phyloP scores from a whole-genome alignment of 2,329 filamentous ascomycete species.

The Aspergillus calidoustus region DNA sequence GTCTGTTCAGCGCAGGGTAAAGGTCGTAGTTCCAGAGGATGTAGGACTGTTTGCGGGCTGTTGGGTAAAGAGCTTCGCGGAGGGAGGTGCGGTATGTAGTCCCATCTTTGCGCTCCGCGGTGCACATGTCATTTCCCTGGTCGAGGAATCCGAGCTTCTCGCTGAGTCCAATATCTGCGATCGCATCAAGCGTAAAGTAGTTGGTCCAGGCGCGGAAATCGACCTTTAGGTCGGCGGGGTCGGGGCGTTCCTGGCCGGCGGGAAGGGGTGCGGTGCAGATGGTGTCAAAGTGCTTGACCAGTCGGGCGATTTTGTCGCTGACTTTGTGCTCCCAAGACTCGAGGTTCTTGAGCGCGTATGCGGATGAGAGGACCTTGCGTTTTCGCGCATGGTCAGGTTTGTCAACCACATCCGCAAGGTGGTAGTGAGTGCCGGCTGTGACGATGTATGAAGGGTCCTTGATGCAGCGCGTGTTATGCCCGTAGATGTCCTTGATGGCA shows the following conservation, averaged over 20 bases:
- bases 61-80: constrained; percentile 58
- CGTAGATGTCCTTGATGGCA: constrained; percentile 59
- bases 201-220: constrained; percentile 59
- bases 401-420: constrained; percentile 59
- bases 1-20: constrained; percentile 54
- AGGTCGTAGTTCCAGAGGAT: constrained; percentile 49
- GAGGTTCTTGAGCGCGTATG: constrained; percentile 59
- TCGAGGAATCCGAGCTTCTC: constrained; percentile 59
- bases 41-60: constrained; percentile 55
- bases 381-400: constrained; percentile 58
- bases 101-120: constrained; percentile 52
- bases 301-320: constrained; percentile 54
- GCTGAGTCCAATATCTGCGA: constrained; percentile 60
- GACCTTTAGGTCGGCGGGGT: constrained; percentile 41
- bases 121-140: constrained; percentile 51
- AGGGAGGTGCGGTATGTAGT: constrained; percentile 52
- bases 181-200: constrained; percentile 62
- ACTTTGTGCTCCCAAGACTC: constrained; percentile 62
- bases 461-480: constrained; percentile 55
- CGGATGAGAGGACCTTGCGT: constrained; percentile 55
- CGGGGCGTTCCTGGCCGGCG: constrained; percentile 24
- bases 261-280: constrained; percentile 32
- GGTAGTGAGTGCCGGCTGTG: constrained; percentile 54
- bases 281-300: constrained; percentile 54
- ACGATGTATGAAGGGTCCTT: constrained; percentile 56